Evolutionary conservation across 148 eudicot species (phyloP), one percentile per base, ranked within the genome.

Genomic region (Silene uniflora): DNA sequence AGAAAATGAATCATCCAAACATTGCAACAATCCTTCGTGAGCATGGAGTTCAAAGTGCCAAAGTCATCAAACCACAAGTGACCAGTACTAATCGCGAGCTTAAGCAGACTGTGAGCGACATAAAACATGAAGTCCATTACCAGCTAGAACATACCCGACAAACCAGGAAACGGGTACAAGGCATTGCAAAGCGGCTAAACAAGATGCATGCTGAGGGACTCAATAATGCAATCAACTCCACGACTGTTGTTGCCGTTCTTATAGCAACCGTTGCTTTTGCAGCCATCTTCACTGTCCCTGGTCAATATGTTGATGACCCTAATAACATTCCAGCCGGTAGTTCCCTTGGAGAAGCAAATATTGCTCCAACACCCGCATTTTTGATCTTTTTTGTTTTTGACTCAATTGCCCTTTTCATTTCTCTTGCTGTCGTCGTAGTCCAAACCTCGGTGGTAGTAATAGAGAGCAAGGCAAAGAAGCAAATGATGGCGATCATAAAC

Each of bases 401-500:
- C 74, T 91, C 97, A 0, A 18, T 89, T 19, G 97, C 97, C 24
- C 90, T 91, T n/a, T 91, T 91, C 77, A 89, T 91, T 10, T 91
- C 97, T 16, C 86, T 91, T 10, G 97, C 93, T 2, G 97, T 91
- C 8, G 97, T 91, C 22, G 93, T 91, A 63, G 97, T 91, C 58
- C 97, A 91, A 59, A 91, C 97, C 10, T 91, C 97, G 0, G 89
- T 91, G 44, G 97, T 91, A 73, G 90, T 88, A 8, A 89, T 91
- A 14, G 93, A 89, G 81, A 91, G 97, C 97, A 91, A 88, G 80
- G 97, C 93, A 1, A 91, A 91, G 85, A 89, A 91, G 84, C 93
- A 91, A 65, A 89, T 91, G 96, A 91, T 91, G 96, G 92, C 96
- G 0, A 73, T 89, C 60, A 91, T 91, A 69, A 91, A 91, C 86